Conservation (phyloP, 805 yeast genomes). For the Martiniozyma abietophila region DNA sequence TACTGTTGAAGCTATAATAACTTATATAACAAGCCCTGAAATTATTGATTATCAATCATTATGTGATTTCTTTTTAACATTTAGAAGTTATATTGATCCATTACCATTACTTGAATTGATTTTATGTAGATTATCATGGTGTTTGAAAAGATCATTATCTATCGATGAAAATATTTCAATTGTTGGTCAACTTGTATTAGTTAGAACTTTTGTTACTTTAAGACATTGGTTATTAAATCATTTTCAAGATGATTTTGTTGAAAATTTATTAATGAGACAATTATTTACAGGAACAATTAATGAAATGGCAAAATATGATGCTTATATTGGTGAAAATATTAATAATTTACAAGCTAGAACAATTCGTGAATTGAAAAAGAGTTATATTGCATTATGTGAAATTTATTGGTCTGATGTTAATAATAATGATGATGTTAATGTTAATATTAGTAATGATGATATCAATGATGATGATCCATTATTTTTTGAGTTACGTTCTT, state of each 20-base stretch:
- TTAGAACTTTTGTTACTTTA: constrained; percentile 77
- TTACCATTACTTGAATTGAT: constrained; percentile 50
- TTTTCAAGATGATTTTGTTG: constrained; percentile 74
- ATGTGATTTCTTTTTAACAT: constrained; percentile 82
- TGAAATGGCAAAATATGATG: constrained; percentile 24
- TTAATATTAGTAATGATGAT: no score
- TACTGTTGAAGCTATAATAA: constrained; percentile 36
- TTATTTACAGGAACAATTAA: constrained; percentile 35
- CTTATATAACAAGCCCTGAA: constrained; percentile 62
- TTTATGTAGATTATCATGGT: constrained; percentile 64
- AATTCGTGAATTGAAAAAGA: constrained; percentile 26
- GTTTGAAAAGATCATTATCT: constrained; percentile 31
- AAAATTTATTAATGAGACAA: constrained; percentile 38
- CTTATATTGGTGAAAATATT: constrained; percentile 10
- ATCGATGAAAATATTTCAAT: constrained; percentile 23
- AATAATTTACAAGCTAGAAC: constrained; percentile 20
- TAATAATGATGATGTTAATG: neutral
- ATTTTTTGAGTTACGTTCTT: constrained; percentile 11
- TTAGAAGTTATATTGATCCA: constrained; percentile 59
- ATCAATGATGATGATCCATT: constrained; percentile 1
- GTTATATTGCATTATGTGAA: constrained; percentile 23
- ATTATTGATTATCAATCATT: constrained; percentile 67
- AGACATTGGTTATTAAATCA: constrained; percentile 89
- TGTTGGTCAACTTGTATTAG: constrained; percentile 56
- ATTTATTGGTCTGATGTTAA: constrained; percentile 26